Base-by-base conservation (phyloP, 2,329 filamentous ascomycete genomes). In the Leptographium wingfieldii region DNA sequence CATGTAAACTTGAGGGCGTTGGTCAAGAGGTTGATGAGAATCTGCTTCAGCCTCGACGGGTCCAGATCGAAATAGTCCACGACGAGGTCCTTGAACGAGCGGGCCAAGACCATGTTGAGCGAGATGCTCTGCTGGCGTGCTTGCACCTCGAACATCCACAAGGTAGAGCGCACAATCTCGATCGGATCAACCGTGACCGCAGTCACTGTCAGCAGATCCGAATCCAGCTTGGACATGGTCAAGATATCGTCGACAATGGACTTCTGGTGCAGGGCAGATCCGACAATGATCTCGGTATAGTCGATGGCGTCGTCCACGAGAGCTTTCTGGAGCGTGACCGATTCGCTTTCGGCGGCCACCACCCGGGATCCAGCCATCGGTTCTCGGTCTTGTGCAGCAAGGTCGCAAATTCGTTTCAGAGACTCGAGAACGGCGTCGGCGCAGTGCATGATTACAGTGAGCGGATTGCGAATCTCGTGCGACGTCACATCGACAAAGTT, bases 1-100 rank as follows among this genome's bases (percentile, higher is more conserved):
- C 83, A 83, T 1, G 89, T 92, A 68, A 92, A 92, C 67, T 92
- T 92, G 70, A 92, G 85, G 0, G 88, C 87, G 66, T 92, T 92
- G 9, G 87, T 89, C 10, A 88, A 80, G 1, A 92, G 77, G 66
- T 92, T 92, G 69, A 92, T 90, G 3, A 92, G 75, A 0, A 92
- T 86, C 70, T 92, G 88, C 57, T 88, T 80, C 56, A 92, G 83
- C 29, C 88, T 80, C 19, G 85, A 87, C 0, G 88, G 85, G 68
- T 92, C 89, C 33, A 90, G 71, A 40, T 78, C 73, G 3, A 91
- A 81, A 76, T 83, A 90, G 43, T 86, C 81, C 40, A 88, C 73
- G 0, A 73, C 73, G 1, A 85, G 73, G 1, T 78, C 72, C 40
- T 25, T 5, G 67, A 85, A 87, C 0, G 85, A 86, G 19, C 78